Conservation (phyloP, 2,329 filamentous ascomycete genomes). For the Bipolaris cookei region DNA sequence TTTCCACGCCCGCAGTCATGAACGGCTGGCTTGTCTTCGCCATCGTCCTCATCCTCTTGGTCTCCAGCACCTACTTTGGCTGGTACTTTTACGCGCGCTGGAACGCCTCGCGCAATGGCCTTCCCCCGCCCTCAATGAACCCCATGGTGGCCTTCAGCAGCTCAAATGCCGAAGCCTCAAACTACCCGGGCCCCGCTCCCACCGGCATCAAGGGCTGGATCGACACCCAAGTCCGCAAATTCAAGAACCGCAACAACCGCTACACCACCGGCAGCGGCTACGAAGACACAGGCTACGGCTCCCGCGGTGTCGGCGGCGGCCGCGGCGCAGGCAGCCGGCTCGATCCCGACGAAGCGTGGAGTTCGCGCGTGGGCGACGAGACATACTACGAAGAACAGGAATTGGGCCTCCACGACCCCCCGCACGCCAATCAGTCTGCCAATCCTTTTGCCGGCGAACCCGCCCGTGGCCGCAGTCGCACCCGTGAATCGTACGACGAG, state of each 20-base stretch:
- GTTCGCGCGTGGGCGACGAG: conserved; percentile 77
- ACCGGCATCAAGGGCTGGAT: conserved; percentile 76
- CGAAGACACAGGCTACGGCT: conserved; percentile 64
- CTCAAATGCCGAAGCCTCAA: conserved; percentile 40
- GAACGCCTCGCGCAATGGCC: conserved; percentile 74
- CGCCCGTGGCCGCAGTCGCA: conserved; percentile 56
- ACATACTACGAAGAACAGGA: conserved; percentile 82
- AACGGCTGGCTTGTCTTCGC: conserved; percentile 64
- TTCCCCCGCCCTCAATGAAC: conserved; percentile 73
- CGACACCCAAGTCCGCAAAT: conserved; percentile 66
- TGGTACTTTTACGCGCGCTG: conserved; percentile 76
- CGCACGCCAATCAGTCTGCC: conserved; percentile 46
- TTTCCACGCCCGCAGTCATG: conserved; percentile 36
- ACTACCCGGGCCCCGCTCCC: conserved; percentile 60
- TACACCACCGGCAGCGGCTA: conserved; percentile 74
- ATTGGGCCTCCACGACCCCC: conserved; percentile 62
- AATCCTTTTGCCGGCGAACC: conserved; percentile 43
- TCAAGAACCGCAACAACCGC: conserved; percentile 71
- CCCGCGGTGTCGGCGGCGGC: conserved; percentile 33
- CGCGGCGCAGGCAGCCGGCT: conserved; percentile 63
- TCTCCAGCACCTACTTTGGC: conserved; percentile 64
- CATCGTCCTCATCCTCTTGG: conserved; percentile 72
- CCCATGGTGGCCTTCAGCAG: conserved; percentile 73
- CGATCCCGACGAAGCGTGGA: conserved; percentile 87
- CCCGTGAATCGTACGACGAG: conserved; percentile 53